Evolutionary conservation across 2,329 filamentous ascomycete genomes (phyloP), one percentile per base, ranked within the genome.

Genomic region (Myriosclerotinia duriaeana): DNA sequence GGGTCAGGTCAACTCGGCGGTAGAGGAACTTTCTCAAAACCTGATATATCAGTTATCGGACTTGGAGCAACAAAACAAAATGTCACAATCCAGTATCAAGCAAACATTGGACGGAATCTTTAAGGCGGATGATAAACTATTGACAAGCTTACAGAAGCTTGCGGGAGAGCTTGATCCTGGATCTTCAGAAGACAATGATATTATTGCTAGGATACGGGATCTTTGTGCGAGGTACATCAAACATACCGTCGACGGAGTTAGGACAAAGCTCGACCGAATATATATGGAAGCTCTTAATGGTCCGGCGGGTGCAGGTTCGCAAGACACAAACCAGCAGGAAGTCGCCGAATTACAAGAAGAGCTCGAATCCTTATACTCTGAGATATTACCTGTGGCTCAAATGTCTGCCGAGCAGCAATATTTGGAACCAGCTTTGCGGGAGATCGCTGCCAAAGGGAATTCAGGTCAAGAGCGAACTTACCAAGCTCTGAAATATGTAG

Each of bases 351-450:
- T 89, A 2, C 84, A 88, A 71, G 83, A 84, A 42, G 89, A 91
- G 72, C 79, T 92, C 0, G 87, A 90, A 70, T 89, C 87, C 5
- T 79, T 92, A 3, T 88, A 89, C 71, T 80, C 87, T 0, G 89
- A 92, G 73, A 87, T 92, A 52, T 78, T 89, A 0, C 85, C 88
- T 0, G 86, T 92, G 2, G 85, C 88, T 8, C 85, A 89, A 69
- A 91, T 92, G 85, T 86, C 88, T 0, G 82, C 88, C 0, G 87
- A 91, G 70, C 85, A 89, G 71, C 86, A 90, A 73, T 83, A 88
- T 70, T 80, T 89, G 6, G 83, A 86, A 67, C 88, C 89, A 0
- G 85, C 88, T 1, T 77, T 85, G 7, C 77, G 78, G 65, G 77
- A 79, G 0, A 74, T 83, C 5, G 77, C 81, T 8, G 76, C 78